Conservation (phyloP, 2,329 filamentous ascomycete genomes). For the Cladophialophora chaetospira region DNA sequence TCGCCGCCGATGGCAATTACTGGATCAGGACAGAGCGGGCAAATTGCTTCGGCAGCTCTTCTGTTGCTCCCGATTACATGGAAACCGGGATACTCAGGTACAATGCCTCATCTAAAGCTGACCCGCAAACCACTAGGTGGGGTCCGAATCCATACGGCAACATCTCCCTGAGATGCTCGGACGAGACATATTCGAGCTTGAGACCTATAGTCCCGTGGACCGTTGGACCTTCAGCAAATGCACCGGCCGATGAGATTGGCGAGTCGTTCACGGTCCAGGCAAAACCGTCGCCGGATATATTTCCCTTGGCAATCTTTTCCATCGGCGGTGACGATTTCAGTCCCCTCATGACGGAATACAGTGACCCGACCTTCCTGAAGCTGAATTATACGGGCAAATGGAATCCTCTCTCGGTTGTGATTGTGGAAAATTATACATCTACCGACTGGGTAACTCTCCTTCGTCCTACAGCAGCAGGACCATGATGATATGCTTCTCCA, state of each 20-base stretch:
- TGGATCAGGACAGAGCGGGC: constrained; percentile 17
- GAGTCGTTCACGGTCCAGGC: too few relatives aligned
- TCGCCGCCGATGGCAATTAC: constrained; percentile 5
- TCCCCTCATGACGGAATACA: background rate
- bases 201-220: too few relatives aligned
- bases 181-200: too few relatives aligned
- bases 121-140: too few relatives aligned
- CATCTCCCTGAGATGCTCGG: too few relatives aligned
- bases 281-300: too few relatives aligned
- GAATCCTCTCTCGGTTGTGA: background rate
- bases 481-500: too few relatives aligned
- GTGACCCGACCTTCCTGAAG: background rate
- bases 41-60: constrained; percentile 30
- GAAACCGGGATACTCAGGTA: background rate
- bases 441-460: background rate
- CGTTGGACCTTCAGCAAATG: too few relatives aligned
- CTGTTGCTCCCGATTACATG: background rate
- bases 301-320: background rate
- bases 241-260: too few relatives aligned
- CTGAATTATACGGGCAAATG: background rate
- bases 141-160: too few relatives aligned
- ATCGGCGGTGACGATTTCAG: background rate
- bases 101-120: too few relatives aligned
- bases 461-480: too few relatives aligned
- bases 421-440: background rate